phyloP scores from a whole-genome alignment of 805 yeast species.

The Cyberlindnera xishuangbannaensis region DNA sequence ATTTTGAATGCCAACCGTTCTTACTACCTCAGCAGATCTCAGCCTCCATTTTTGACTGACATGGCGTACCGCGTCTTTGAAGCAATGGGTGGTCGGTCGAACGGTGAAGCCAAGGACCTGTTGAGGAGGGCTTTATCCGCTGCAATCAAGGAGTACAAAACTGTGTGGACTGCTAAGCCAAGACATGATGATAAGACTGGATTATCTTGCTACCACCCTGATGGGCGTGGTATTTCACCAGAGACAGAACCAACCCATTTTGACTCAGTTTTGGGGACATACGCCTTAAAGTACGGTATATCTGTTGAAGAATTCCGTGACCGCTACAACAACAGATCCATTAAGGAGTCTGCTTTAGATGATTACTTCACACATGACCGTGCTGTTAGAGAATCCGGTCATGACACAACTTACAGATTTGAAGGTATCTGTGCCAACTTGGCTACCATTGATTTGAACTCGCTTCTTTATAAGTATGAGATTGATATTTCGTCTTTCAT shows the following conservation, averaged over 20 bases:
- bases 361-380: slow-evolving; percentile 87
- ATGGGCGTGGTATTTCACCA: slow-evolving; percentile 91
- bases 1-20: slow-evolving; percentile 91
- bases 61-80: slow-evolving; percentile 71
- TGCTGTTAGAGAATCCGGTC: slow-evolving; percentile 95
- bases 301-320: slow-evolving; percentile 58
- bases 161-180: slow-evolving; percentile 75
- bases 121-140: slow-evolving; percentile 61
- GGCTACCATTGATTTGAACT: slow-evolving; percentile 86
- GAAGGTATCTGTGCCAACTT: slow-evolving; percentile 86
- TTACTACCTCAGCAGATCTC: slow-evolving; percentile 86
- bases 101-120: slow-evolving; percentile 51
- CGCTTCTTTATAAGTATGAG: slow-evolving; percentile 86
- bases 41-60: slow-evolving; percentile 95
- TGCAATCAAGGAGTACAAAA: slow-evolving; percentile 79
- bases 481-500: slow-evolving; percentile 69
- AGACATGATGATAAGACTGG: slow-evolving; percentile 71
- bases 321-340: slow-evolving; percentile 59
- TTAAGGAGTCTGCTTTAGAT: slow-evolving; percentile 78
- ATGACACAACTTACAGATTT: slow-evolving; percentile 86
- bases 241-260: slow-evolving; percentile 93
- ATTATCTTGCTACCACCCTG: slow-evolving; percentile 84
- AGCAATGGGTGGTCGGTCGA: slow-evolving; percentile 44
- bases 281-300: slow-evolving; percentile 54
- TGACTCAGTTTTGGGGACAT: slow-evolving; percentile 61